Evolutionary conservation across 257 asterid genomes (phyloP), one percentile per base, ranked within the genome.

Genomic region (Leptodermis oblonga): DNA sequence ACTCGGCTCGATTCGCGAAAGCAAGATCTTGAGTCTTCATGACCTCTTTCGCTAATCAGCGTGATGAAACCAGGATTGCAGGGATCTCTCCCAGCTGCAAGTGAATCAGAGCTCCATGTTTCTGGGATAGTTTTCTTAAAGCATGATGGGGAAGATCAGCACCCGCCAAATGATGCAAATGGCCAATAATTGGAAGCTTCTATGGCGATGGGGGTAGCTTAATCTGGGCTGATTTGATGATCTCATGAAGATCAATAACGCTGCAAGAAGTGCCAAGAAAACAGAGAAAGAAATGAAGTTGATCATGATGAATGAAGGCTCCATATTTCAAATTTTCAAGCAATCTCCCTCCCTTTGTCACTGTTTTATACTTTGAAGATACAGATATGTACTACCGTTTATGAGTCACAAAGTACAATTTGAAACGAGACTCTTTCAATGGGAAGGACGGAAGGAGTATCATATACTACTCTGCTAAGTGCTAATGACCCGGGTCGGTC

Each of bases 1-100:
- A 14, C 18, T 34, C 34, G 2, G 78, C 78, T 65, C 81, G 51
- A 49, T 43, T 25, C 5, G 78, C 78, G 1, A 77, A 62, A 34
- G 60, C 60, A 4, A 68, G 58, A 52, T 76, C 80, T 20, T 71
- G 61, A 14, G 80, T 71, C 33, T 71, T 76, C 49, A 76, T 1
- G 39, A 76, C 18, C 59, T 71, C 51, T 43, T 71, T 55, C 5
- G 77, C 80, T 0, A 28, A 7, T 2, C 25, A 17, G 20, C 73
- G 58, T 0, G 80, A 41, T 8, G 77, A 76, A 17, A 59, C 23
- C 5, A 76, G 34, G 4, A 76, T 46, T 2, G 65, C 22, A 15
- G 65, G 14, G 3, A 65, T 31, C 18, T 41, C 51, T 0, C 80
- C 80, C 28, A 70, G 67, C 59, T 51, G 65, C 23, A 76, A 51